Percentiles rank a stretch among this genome's conserved stretches.
These are phyloP conservation scores for Colletotrichum kahawae DNA, from an alignment of 2,329 filamentous ascomycete species.

Conservation along the genomic window DNA sequence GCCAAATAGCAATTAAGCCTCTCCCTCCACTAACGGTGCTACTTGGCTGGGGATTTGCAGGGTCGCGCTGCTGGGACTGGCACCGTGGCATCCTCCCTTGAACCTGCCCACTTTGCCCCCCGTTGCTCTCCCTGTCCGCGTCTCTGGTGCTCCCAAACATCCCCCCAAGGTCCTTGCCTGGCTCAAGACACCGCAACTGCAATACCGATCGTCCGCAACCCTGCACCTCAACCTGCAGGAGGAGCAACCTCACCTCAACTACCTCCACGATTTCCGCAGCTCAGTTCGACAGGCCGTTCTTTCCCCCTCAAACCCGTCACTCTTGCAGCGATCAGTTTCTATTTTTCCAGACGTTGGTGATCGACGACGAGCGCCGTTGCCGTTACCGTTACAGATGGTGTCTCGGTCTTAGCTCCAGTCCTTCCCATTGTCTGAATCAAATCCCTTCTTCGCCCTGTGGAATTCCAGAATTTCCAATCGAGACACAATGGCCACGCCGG, in stretches of 20 bases:
- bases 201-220: slow-evolving; percentile 4
- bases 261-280: not conserved
- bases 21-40: slow-evolving; percentile 8
- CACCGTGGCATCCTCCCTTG: not conserved
- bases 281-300: not conserved
- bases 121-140: slow-evolving; percentile 16
- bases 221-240: slow-evolving; percentile 6
- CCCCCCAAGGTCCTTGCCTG: not conserved
- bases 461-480: not conserved
- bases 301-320: not conserved
- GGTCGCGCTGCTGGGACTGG: slow-evolving; percentile 9
- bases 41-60: slow-evolving; percentile 16
- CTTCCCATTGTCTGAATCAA: not conserved
- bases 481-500: slow-evolving; percentile 19
- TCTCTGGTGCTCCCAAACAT: not conserved
- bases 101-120: not conserved
- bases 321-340: not conserved
- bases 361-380: not conserved
- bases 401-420: not conserved
- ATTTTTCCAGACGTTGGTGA: not conserved
- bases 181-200: not conserved
- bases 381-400: not conserved
- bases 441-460: not conserved
- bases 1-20: slow-evolving; percentile 21
- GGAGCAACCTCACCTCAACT: not conserved